Evolutionary conservation across 495 filamentous ascomycete genomes (phyloP).

Genomic region (Penicillium desertorum): DNA sequence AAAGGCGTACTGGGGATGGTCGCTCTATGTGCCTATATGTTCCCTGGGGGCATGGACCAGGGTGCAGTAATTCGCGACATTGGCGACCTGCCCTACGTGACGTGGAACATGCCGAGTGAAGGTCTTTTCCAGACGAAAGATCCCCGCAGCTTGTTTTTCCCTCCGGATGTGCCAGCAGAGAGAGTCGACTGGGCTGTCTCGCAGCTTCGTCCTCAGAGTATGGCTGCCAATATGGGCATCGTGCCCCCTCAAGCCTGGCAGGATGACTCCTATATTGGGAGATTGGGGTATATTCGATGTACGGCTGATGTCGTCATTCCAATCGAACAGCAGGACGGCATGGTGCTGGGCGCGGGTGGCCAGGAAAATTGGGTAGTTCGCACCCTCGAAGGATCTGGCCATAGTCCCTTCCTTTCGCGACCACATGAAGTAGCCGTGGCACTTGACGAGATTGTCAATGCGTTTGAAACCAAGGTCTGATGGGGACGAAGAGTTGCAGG

Average conservation of each 20-base stretch:
- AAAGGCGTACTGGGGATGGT: slow-evolving; percentile 12
- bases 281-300: slow-evolving; percentile 16
- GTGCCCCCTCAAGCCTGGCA: slow-evolving; percentile 19
- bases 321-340: slow-evolving; percentile 12
- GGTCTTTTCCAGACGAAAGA: slow-evolving; percentile 13
- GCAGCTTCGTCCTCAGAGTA: slow-evolving; percentile 18
- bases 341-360: slow-evolving; percentile 15
- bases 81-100: slow-evolving; percentile 8
- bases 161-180: slow-evolving; percentile 11
- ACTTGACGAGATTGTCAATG: slow-evolving; percentile 15
- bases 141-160: slow-evolving; percentile 10
- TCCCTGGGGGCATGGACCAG: slow-evolving; percentile 17
- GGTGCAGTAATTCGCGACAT: slow-evolving; percentile 14
- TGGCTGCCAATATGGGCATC: slow-evolving; percentile 16
- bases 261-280: slow-evolving; percentile 10
- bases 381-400: slow-evolving; percentile 16
- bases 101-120: slow-evolving; percentile 11
- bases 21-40: slow-evolving; percentile 11
- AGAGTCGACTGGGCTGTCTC: slow-evolving; percentile 11
- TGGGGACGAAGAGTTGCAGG: too few species aligned
- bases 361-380: slow-evolving; percentile 14
- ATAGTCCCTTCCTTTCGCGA: slow-evolving; percentile 19
- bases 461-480: slow-evolving; percentile 14
- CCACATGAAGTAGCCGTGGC: slow-evolving; percentile 12
- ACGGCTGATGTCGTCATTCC: slow-evolving; percentile 10